Evolutionary conservation across 306 rosid species (phyloP), one percentile per base, ranked within the genome.

Genomic region (Carpinus fangiana): DNA sequence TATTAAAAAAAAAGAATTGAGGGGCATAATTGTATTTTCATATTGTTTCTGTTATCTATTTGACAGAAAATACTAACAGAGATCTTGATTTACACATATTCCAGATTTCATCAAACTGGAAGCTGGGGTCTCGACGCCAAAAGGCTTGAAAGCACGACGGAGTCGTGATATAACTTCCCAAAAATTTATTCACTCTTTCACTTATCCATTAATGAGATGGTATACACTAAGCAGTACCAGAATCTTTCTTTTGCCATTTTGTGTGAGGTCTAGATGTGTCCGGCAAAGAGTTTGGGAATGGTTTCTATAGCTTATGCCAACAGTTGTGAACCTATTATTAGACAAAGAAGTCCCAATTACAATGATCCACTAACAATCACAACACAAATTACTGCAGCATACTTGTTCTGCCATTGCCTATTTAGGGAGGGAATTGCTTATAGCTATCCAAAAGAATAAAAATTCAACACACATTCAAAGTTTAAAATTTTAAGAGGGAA

Each of bases 281-380:
- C n/a, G n/a, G n/a, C n/a, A 57, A 21, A 59, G 31, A 23, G 46
- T 64, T 7, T 14, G 23, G 34, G 34, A 64, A 4, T 7, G 21
- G 0, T 34, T 34, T 64, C 46, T 64, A 31, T 34, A 64, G 47
- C 8, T 64, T 16, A 62, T 26, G n/a, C 46, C 46, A 64, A 16
- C 70, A 64, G n/a, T 16, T 34, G 16, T 34, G 18, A 64, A 64
- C 2, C 5, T 14, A 21, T 62, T 28, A 31, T 34, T 3, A 16
- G 70, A 31, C 46, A 34, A 62, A 62, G 69, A 31, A 31, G 70
- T 64, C 70, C 70, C 45, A 64, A 31, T 64, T 34, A 64, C 70
- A 64, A 64, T 64, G 70, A 64, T 64, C n/a, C n/a, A 34, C 46
- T 64, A 16, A 14, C 70, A 64, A 14, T 64, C 69, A 64, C 45